Base-by-base conservation (phyloP, 805 yeast species). In the Saccharomycopsis amapae region DNA sequence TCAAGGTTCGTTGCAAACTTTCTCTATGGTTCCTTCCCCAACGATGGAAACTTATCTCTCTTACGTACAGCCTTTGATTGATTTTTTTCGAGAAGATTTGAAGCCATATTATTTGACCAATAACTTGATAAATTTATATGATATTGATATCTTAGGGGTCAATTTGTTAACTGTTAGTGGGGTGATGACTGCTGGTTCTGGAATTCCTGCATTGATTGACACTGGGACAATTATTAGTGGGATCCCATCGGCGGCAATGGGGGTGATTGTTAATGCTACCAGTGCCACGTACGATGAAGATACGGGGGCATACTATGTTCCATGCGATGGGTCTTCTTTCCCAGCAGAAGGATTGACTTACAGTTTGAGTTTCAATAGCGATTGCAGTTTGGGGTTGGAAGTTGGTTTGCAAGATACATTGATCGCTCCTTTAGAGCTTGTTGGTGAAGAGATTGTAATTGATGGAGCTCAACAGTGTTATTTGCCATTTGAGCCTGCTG, bases 401-500 rank as follows among this genome's bases (percentile, higher is more conserved):
- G n/a, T n/a, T n/a, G n/a, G n/a, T n/a, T 15, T n/a, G n/a, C n/a
- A n/a, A n/a, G n/a, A n/a, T n/a, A 12, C 36, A 7, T 33, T 33
- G 37, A n/a, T n/a, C n/a, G n/a, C 15, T 33, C 37, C 9, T 9
- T 28, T n/a, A 26, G 41, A 13, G 22, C 13, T 17, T 18, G n/a
- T 30, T 18, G n/a, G 13, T 15, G 18, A 13, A 22, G 38, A 23
- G 26, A 15, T 32, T 7, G 18, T 20, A 2, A 28, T 35, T 13
- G 31, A 36, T 18, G 46, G 46, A 22, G 22, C n/a, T 6, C 34
- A 33, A 13, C 44, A 38, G 32, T 44, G 46, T 19, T 44, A 22
- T 32, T 37, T 44, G 17, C 42, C 43, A 4, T 44, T 44, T 20
- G 20, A 9, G 3, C 13, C 9, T 4, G n/a, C 24, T 13, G 32